Percentiles rank a stretch among this genome's conserved stretches.
Conservation (phyloP, 306 rosid species). For the Quercus alba region DNA sequence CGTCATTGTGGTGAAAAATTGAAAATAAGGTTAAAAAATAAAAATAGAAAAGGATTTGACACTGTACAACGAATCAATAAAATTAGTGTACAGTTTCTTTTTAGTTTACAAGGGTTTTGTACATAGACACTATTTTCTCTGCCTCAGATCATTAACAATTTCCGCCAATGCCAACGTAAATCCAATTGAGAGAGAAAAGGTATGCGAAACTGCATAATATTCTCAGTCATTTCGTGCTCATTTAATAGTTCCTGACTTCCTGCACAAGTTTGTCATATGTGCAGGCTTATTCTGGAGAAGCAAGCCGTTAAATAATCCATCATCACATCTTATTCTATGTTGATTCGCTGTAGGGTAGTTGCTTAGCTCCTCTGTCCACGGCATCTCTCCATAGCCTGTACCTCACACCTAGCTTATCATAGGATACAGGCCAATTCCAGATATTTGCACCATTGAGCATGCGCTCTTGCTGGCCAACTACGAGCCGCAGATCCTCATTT, state of each 20-base stretch:
- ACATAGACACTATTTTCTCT: constrained; percentile 17
- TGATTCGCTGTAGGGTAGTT: constrained; percentile 54
- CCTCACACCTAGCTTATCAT: constrained; percentile 90
- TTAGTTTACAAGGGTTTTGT: constrained; percentile 32
- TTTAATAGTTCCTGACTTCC: neutral
- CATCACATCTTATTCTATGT: constrained; percentile 12
- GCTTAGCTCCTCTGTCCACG: constrained; percentile 62
- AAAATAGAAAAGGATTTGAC: constrained; percentile 7
- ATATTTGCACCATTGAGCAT: constrained; percentile 76
- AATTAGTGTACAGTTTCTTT: constrained; percentile 32
- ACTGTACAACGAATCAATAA: constrained; percentile 34
- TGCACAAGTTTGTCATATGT: constrained; percentile 4
- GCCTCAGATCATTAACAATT: constrained; percentile 49
- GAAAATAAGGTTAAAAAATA: neutral
- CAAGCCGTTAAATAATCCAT: neutral
- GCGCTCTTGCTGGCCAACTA: constrained; percentile 84
- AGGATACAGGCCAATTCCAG: constrained; percentile 83
- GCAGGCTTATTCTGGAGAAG: constrained; percentile 22
- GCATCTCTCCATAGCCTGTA: constrained; percentile 88
- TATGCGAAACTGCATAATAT: constrained; percentile 3
- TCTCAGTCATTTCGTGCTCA: neutral
- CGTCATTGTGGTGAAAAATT: constrained; percentile 7
- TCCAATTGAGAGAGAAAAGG: constrained; percentile 12
- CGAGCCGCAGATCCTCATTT: constrained; percentile 87
- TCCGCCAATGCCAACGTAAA: constrained; percentile 35